A percentile compares a stretch with the other conserved stretches of the same genome.
phyloP scores from a whole-genome alignment of 1,284 basidiomycete species.

The Chondrostereum purpureum region DNA sequence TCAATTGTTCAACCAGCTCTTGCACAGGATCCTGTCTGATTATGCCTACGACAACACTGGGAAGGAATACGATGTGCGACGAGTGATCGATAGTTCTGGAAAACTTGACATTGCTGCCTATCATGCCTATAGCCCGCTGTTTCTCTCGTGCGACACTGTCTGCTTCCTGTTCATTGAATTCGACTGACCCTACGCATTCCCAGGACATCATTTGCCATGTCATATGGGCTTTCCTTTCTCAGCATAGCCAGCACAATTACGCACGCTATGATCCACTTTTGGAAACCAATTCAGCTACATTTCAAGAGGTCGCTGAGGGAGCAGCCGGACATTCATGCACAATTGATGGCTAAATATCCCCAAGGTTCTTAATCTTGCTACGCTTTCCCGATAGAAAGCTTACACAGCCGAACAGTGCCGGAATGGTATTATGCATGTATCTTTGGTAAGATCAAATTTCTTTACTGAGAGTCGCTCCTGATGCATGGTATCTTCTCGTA shows the following conservation, averaged over 20 bases:
- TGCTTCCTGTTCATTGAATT: neutral
- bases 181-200: conserved; percentile 10
- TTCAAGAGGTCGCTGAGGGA: conserved; percentile 60
- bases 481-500: conserved; percentile 9
- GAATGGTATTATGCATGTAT: conserved; percentile 66
- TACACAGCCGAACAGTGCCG: conserved; percentile 38
- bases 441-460: conserved; percentile 27
- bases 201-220: conserved; percentile 51
- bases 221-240: conserved; percentile 58
- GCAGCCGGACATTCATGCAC: conserved; percentile 80
- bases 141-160: conserved; percentile 38
- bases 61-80: conserved; percentile 46
- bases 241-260: conserved; percentile 58
- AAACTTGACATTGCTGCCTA: conserved; percentile 49
- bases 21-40: conserved; percentile 45
- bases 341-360: conserved; percentile 75
- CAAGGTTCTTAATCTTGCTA: conserved; percentile 24
- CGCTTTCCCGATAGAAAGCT: neutral
- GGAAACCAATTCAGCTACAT: conserved; percentile 68
- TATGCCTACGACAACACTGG: conserved; percentile 55
- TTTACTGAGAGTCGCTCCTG: neutral
- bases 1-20: conserved; percentile 3
- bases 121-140: conserved; percentile 51
- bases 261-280: conserved; percentile 79
- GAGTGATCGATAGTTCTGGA: conserved; percentile 44